Conservation (phyloP, 106 monocot genomes). For the Phalaenopsis equestris region DNA sequence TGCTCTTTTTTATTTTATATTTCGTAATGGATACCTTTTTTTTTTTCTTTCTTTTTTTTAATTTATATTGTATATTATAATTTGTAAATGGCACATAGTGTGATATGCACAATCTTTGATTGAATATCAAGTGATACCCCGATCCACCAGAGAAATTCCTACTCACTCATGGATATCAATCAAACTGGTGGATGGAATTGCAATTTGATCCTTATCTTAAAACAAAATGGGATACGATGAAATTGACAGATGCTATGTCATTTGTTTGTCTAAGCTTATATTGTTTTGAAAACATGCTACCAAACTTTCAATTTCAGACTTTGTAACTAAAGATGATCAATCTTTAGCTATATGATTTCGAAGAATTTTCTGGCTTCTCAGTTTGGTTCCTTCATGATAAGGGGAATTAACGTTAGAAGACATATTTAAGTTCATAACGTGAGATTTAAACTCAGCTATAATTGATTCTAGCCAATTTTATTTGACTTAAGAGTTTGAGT, state of each 20-base stretch:
- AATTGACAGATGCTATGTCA: not conserved
- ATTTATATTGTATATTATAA: no score
- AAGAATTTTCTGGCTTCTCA: not conserved
- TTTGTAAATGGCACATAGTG: no score
- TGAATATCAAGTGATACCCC: not conserved
- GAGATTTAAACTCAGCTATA: not conserved
- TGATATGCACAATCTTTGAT: not conserved
- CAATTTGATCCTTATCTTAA: not conserved
- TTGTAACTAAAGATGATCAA: not conserved
- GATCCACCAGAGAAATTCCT: not conserved
- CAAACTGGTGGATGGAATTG: not conserved
- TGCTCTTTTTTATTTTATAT: no score
- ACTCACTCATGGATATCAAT: not conserved
- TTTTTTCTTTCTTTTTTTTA: no score
- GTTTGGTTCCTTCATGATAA: not conserved
- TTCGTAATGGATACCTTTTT: no score
- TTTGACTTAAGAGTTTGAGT: not conserved
- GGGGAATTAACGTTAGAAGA: not conserved
- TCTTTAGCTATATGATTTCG: not conserved
- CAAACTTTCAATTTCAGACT: not conserved
- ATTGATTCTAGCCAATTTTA: not conserved
- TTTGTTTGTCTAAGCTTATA: not conserved
- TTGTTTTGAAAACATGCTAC: not conserved
- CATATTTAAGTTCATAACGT: no score
- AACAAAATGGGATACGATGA: not conserved